phyloP scores from a whole-genome alignment of 345 rosid genomes.

The Pugionium dolabratum region DNA sequence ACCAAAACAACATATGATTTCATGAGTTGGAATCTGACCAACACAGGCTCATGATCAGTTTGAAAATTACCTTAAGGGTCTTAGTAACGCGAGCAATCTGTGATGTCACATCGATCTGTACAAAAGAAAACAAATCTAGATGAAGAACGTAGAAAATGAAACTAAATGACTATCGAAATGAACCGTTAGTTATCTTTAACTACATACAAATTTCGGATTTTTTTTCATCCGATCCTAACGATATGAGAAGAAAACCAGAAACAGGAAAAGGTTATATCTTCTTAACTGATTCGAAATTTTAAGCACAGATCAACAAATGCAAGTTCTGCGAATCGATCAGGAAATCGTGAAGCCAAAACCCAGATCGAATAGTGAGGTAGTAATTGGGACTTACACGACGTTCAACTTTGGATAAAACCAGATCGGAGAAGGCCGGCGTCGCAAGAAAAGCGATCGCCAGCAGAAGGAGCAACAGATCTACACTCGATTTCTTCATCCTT shows the following conservation, averaged over 20 bases:
- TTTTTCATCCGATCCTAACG: neutral
- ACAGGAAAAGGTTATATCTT: slow-evolving; percentile 5
- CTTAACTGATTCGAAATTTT: neutral
- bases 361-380: slow-evolving; percentile 20
- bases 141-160: slow-evolving; percentile 1
- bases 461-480: slow-evolving; percentile 49
- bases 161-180: neutral
- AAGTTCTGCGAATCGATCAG: slow-evolving; percentile 13
- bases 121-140: slow-evolving; percentile 1
- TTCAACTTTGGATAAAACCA: slow-evolving; percentile 80
- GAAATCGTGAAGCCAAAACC: slow-evolving; percentile 21
- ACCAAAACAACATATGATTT: slow-evolving; percentile 6
- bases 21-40: slow-evolving; percentile 6
- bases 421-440: slow-evolving; percentile 73
- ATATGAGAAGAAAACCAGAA: slow-evolving; percentile 1
- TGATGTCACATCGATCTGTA: slow-evolving; percentile 88
- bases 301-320: slow-evolving; percentile 17
- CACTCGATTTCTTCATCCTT: slow-evolving; percentile 44
- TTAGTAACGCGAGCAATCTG: slow-evolving; percentile 70
- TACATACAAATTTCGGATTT: no score
- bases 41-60: slow-evolving; percentile 2
- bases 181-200: neutral
- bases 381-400: slow-evolving; percentile 72
- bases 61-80: slow-evolving; percentile 59
- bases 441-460: slow-evolving; percentile 49